Evolutionary conservation across 192 early-diverging fungal species (phyloP), one percentile per base, ranked within the genome.

Genomic region (Coemansia sp.): DNA sequence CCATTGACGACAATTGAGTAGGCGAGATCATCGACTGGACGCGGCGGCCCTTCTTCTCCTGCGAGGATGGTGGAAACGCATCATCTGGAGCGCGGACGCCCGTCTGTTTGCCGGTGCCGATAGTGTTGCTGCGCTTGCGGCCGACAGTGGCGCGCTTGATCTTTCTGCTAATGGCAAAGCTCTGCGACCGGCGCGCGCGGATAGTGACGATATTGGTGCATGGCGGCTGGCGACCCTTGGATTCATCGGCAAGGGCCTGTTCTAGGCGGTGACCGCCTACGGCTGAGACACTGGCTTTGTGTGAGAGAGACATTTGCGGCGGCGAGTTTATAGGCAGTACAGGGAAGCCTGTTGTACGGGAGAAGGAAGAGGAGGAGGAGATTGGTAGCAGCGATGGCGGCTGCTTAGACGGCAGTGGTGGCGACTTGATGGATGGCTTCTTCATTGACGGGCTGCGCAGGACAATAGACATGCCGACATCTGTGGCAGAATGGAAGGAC

Each of bases 231-330:
- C n/a, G n/a, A n/a, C n/a, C n/a, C n/a, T n/a, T n/a, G n/a, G n/a
- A n/a, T n/a, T 54, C 17, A 19, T 17, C 52, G 29, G 29, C 23
- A 19, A 54, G 52, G 1, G 19, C 30, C 1, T 31, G 30, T n/a
- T 54, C 34, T 17, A 63, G 17, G 15, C 58, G 70, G 1, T 57
- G 62, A 1, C 75, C 70, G 13, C 75, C 75, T 0, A 79, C 75
- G 4, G 75, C 75, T 1, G 75, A 68, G 10, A 79, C 56, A 44
- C 75, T 79, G 34, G 75, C 75, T 42, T 72, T 79, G 59, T 68
- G 75, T 11, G 70, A 55, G 1, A 72, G 50, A 40, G 62, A 17
- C 53, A 64, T 67, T 40, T 63, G 66, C 27, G 66, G 59, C 10
- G 67, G 63, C 3, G 64, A 61, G 10, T 31, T 29, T 6, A 70